Base-by-base conservation (phyloP, 805 yeast genomes). In the Metschnikowia santaceciliae region DNA sequence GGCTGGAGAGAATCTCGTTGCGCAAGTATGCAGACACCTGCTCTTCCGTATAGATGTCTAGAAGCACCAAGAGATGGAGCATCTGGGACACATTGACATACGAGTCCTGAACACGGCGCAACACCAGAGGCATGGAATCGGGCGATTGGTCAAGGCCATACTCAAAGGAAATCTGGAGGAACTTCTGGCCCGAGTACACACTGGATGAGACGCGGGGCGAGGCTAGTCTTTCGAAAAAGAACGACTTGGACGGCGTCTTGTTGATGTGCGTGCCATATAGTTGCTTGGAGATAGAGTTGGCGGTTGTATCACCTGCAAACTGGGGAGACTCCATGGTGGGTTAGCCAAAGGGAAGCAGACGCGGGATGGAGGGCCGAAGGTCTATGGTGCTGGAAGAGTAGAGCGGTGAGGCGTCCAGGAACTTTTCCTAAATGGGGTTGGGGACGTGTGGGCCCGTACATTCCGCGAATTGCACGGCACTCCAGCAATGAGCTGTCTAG, bases 21-120 rank as follows among this genome's bases (percentile, higher is more conserved):
- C 53, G 51, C 46, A 74, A 54, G 53, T 58, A 74, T 32, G 62
- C 66, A 14, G 61, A 63, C 19, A 68, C 51, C 53, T 70, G 73
- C 15, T 52, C 54, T 19, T 48, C 34, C n/a, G 62, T 57, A 47
- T 66, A 64, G 39, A 59, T 55, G 20, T 62, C 64, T 32, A 72
- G 62, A 34, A 55, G 58, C n/a, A 65, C 58, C 43, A 72, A 62
- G 15, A 72, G 62, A n/a, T 55, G 56, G 50, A 74, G 65, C 53
- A 74, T 58, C 51, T 73, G 78, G 13, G 65, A 59, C 26, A 72
- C 59, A 55, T 74, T 74, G 39, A 74, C 61, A 52, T 66, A 74
- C 15, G 76, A 70, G 56, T 74, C 78, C 47, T 69, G 74, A 19
- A 72, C 74, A 20, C 77, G 61, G 56, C 78, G 64, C 52, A 74